phyloP scores from a whole-genome alignment of 371 early-diverging fungal species.

The Fennellomyces sp. region DNA sequence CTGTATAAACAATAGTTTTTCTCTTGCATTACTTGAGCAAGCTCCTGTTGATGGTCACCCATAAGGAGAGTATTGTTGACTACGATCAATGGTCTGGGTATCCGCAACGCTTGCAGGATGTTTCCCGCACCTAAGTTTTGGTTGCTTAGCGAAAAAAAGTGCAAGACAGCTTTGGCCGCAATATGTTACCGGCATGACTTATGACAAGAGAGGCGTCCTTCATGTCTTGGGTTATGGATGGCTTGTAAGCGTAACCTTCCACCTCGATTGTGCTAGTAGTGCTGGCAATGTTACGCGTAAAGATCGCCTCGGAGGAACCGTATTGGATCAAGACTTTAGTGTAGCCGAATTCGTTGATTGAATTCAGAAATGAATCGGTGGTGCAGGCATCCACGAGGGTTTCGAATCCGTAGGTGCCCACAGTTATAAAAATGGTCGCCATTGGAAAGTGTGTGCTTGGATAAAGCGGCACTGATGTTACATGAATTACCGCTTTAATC shows the following conservation, averaged over 20 bases:
- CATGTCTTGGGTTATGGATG: conserved; percentile 59
- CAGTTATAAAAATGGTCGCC: conserved; percentile 75
- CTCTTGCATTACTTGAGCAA: conserved; percentile 70
- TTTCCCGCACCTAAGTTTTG: conserved; percentile 70
- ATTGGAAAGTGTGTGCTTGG: neutral
- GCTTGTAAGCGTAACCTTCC: conserved; percentile 65
- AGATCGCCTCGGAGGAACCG: conserved; percentile 58
- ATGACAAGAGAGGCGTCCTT: conserved; percentile 63
- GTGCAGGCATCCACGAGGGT: conserved; percentile 59
- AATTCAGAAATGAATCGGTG: conserved; percentile 45
- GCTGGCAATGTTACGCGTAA: conserved; percentile 11
- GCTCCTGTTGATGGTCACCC: conserved; percentile 90
- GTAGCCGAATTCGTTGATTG: conserved; percentile 52
- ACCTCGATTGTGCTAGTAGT: conserved; percentile 23
- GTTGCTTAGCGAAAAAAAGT: no score
- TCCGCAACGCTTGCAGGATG: conserved; percentile 76
- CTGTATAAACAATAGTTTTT: conserved; percentile 57
- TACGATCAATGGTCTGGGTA: conserved; percentile 65
- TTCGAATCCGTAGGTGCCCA: conserved; percentile 91
- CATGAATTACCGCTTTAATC: no score
- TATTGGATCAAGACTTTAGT: conserved; percentile 71
- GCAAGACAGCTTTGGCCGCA: neutral
- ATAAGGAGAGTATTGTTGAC: conserved; percentile 78
- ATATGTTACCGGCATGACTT: conserved; percentile 72
- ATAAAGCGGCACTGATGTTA: no score